Evolutionary conservation across 2,329 filamentous ascomycete genomes (phyloP).

Genomic region (Calonectria henricotiae): DNA sequence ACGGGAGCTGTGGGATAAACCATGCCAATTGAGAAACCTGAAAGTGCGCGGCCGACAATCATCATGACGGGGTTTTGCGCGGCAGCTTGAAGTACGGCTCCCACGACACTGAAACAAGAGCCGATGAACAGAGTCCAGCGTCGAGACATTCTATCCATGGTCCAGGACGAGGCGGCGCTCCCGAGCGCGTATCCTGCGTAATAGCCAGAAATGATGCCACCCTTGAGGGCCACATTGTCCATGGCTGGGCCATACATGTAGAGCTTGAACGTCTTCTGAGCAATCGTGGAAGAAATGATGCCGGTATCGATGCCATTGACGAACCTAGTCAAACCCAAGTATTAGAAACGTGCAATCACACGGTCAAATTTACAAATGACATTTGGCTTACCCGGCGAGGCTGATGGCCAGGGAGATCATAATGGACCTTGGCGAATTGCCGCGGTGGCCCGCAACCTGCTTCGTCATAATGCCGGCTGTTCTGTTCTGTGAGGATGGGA

Average conservation of each 20-base stretch:
- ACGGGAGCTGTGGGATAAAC: conserved; percentile 51
- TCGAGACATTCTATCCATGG: conserved; percentile 36
- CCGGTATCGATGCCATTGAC: conserved; percentile 39
- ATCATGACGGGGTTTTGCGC: conserved; percentile 60
- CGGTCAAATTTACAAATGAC: neutral
- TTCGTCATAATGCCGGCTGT: conserved; percentile 20
- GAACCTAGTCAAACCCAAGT: conserved; percentile 2
- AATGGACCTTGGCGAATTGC: conserved; percentile 36
- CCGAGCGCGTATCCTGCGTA: conserved; percentile 36
- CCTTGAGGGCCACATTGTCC: conserved; percentile 28
- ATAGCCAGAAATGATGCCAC: conserved; percentile 38
- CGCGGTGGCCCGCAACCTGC: conserved; percentile 30
- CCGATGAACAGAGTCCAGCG: conserved; percentile 37
- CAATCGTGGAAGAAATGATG: conserved; percentile 38
- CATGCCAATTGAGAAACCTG: conserved; percentile 61
- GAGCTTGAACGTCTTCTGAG: conserved; percentile 34
- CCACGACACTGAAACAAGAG: conserved; percentile 51
- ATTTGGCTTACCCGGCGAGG: conserved; percentile 32
- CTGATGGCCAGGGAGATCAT: conserved; percentile 37
- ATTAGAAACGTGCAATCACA: neutral
- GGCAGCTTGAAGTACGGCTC: conserved; percentile 62
- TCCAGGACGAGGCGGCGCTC: conserved; percentile 31
- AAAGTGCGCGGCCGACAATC: conserved; percentile 61
- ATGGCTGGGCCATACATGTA: conserved; percentile 39
- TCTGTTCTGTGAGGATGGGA: neutral